A percentile compares a stretch with the other conserved stretches of the same genome.
phyloP scores from a whole-genome alignment of 177 flowering plant species.

The Vitis hybrid region DNA sequence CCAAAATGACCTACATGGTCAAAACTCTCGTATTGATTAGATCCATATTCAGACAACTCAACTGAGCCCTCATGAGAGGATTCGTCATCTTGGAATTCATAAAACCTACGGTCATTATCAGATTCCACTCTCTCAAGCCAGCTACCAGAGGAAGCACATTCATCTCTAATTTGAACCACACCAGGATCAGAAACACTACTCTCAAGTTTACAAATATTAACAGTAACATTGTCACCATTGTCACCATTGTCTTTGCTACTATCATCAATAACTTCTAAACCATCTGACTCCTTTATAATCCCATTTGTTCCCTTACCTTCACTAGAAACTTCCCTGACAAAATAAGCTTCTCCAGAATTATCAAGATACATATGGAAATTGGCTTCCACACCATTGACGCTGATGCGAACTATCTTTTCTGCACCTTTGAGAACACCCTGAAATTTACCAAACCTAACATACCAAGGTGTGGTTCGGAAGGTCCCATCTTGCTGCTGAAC shows the following conservation, averaged over 20 bases:
- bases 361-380: slow-evolving; percentile 93
- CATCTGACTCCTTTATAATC: slow-evolving; percentile 24
- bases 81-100: slow-evolving; percentile 61
- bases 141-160: slow-evolving; percentile 23
- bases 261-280: slow-evolving; percentile 14
- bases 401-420: slow-evolving; percentile 76
- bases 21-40: slow-evolving; percentile 48
- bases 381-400: slow-evolving; percentile 87
- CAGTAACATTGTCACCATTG: slow-evolving; percentile 17
- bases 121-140: slow-evolving; percentile 50
- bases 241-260: slow-evolving; percentile 8
- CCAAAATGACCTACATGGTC: slow-evolving; percentile 44
- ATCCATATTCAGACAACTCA: slow-evolving; percentile 53
- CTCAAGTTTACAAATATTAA: slow-evolving; percentile 27
- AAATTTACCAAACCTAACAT: slow-evolving; percentile 94
- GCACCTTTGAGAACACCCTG: slow-evolving; percentile 96
- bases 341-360: slow-evolving; percentile 97
- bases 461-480: slow-evolving; percentile 95
- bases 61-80: slow-evolving; percentile 51
- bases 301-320: slow-evolving; percentile 32
- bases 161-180: slow-evolving; percentile 38
- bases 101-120: slow-evolving; percentile 49
- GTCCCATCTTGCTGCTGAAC: slow-evolving; percentile 93
- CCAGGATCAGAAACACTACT: slow-evolving; percentile 37
- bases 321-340: slow-evolving; percentile 60